phyloP scores from a whole-genome alignment of 1,284 basidiomycete genomes.

The Pterula multifida region DNA sequence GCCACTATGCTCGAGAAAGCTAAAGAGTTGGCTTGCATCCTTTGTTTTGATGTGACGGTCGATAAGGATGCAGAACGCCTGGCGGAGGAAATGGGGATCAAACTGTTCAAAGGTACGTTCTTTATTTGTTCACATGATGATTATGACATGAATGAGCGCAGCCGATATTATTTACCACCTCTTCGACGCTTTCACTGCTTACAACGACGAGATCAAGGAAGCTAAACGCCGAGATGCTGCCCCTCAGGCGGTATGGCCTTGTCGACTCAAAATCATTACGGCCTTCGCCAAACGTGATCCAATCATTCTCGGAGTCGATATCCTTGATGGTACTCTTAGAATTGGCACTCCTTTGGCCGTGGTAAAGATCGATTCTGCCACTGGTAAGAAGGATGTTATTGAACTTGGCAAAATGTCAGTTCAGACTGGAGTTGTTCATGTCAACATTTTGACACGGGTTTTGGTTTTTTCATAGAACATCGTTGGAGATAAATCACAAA shows the following conservation, averaged over 20 bases:
- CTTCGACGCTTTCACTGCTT: conserved; percentile 96
- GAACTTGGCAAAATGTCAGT: conserved; percentile 89
- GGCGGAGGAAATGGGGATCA: conserved; percentile 90
- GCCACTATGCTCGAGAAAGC: conserved; percentile 95
- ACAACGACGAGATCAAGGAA: conserved; percentile 88
- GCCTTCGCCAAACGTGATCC: conserved; percentile 96
- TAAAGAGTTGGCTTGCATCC: conserved; percentile 89
- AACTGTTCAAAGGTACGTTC: conserved; percentile 77
- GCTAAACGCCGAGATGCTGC: conserved; percentile 90
- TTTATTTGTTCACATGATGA: conserved; percentile 6
- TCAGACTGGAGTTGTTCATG: no score
- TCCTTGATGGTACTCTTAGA: conserved; percentile 87
- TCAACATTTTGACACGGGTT: no score
- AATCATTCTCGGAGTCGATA: conserved; percentile 95
- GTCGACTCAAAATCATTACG: conserved; percentile 85
- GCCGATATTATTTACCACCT: conserved; percentile 98
- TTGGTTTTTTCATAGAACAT: conserved; percentile 61
- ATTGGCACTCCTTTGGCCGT: conserved; percentile 95
- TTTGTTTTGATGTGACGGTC: conserved; percentile 94
- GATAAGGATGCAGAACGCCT: conserved; percentile 88
- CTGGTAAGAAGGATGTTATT: conserved; percentile 86
- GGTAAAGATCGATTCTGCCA: conserved; percentile 77
- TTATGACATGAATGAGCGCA: conserved; percentile 17
- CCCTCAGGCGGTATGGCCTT: conserved; percentile 95
- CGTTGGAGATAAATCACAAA: conserved; percentile 92